Evolutionary conservation across 2,329 filamentous ascomycete species (phyloP), one percentile per base, ranked within the genome.

Genomic region (Aureobasidium sp.): DNA sequence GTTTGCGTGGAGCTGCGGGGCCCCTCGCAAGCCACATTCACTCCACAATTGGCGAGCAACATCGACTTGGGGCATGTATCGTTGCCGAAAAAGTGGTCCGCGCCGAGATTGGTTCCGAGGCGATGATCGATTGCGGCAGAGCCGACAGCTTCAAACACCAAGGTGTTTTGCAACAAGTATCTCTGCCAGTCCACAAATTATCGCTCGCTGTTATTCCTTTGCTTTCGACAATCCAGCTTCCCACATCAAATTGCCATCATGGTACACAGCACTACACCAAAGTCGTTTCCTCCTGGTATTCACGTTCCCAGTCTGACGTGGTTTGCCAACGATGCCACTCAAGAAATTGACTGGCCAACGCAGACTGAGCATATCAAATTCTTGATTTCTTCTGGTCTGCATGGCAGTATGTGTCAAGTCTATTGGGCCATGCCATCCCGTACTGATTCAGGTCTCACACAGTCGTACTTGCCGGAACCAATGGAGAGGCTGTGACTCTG

Each of bases 401-500:
- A 84, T 55, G 81, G 81, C 8, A 73, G 53, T 57, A 74, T 29
- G 77, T 79, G 20, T 72, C 77, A 27, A 75, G 74, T 3, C 5
- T 17, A 10, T 13, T 29, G 6, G 7, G 4, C 13, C 6, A 5
- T n/a, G 13, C 23, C n/a, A 12, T 13, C 17, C 8, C 36, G 32
- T 20, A 92, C 86, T n/a, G 88, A 55, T 23, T 10, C 3, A 26
- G 2, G 6, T 29, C 4, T 13, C 9, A 3, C 23, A 8, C 88
- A 23, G 80, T 93, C 50, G 87, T 88, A 53, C 89, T 87, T 12
- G 88, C 91, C 73, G 89, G 89, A 51, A 91, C 87, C 71, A 93
- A 93, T 70, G 89, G 89, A 68, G 90, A 94, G 77, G 89, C 90
- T 8, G 88, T 91, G 15, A 88, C 91, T 70, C 80, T 93, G 39